Evolutionary conservation across 2,329 filamentous ascomycete genomes (phyloP).

Genomic region (Talaromyces funiculosus): DNA sequence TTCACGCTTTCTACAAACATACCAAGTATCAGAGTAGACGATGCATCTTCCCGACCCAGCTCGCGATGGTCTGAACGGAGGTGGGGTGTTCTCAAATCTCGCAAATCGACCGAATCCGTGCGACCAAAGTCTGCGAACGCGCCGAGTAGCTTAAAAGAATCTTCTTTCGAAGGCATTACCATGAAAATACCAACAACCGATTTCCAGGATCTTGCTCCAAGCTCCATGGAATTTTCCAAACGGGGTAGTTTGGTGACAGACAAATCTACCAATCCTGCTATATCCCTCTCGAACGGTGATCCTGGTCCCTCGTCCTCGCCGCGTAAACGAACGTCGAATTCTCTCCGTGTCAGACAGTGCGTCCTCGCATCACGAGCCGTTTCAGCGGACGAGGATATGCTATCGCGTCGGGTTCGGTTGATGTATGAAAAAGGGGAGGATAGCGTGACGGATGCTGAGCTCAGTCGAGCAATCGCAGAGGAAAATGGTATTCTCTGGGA

Average conservation of each 20-base stretch:
- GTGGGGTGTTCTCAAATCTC: conserved; percentile 34
- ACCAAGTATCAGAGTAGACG: conserved; percentile 38
- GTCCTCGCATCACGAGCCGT: conserved; percentile 44
- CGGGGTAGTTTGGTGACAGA: conserved; percentile 56
- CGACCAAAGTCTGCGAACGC: conserved; percentile 28
- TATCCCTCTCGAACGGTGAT: conserved; percentile 21
- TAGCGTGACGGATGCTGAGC: conserved; percentile 41
- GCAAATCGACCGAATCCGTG: conserved; percentile 30
- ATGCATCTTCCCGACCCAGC: conserved; percentile 29
- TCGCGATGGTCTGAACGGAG: conserved; percentile 42
- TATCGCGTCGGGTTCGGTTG: conserved; percentile 57
- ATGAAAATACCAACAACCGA: conserved; percentile 51
- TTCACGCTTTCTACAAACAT: conserved; percentile 31
- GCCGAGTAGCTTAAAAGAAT: conserved; percentile 23
- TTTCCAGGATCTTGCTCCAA: conserved; percentile 49
- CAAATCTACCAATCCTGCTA: conserved; percentile 32
- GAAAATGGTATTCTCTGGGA: conserved; percentile 39
- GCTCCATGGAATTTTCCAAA: conserved; percentile 54
- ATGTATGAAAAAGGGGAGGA: conserved; percentile 61
- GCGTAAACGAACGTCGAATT: conserved; percentile 29
- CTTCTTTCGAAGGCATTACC: conserved; percentile 46
- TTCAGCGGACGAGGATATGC: conserved; percentile 59
- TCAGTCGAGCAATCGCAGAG: conserved; percentile 32
- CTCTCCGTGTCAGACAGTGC: conserved; percentile 33
- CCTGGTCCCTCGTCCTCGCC: neutral